Percentiles rank a stretch among this genome's conserved stretches.
phyloP scores from a whole-genome alignment of 495 filamentous ascomycete species.

The Penicillium goetzii region DNA sequence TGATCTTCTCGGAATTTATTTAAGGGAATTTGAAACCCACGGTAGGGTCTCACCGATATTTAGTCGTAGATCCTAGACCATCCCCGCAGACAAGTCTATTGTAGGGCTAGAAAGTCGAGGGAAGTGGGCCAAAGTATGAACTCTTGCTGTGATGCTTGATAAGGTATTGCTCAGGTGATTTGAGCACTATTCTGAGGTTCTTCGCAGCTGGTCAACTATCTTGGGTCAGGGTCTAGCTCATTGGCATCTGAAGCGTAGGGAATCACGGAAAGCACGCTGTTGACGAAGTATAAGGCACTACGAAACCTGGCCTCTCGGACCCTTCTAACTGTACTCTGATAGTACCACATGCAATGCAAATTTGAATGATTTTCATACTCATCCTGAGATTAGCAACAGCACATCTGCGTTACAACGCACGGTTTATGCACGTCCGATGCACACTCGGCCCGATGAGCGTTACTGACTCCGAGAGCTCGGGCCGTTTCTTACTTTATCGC shows the following conservation, averaged over 20 bases:
- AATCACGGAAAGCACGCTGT: too few relatives aligned
- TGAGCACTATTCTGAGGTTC: too few relatives aligned
- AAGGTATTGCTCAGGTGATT: too few relatives aligned
- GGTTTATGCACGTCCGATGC: background rate
- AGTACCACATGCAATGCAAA: too few relatives aligned
- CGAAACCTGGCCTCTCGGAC: too few relatives aligned
- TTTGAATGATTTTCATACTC: background rate
- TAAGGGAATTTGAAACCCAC: background rate
- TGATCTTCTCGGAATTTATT: background rate
- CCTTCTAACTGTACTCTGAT: too few relatives aligned
- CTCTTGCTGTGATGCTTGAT: background rate
- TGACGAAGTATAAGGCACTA: too few relatives aligned
- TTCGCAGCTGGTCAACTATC: too few relatives aligned
- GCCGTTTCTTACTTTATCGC: background rate
- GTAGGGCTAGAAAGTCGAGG: background rate
- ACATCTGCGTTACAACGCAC: background rate
- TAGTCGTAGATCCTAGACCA: background rate
- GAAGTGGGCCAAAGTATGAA: background rate
- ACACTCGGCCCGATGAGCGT: background rate
- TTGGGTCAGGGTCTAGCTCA: background rate
- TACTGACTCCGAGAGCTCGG: background rate
- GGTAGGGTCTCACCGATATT: conserved; percentile 1
- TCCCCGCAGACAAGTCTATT: background rate
- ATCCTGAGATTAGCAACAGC: background rate
- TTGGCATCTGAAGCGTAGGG: background rate